These are phyloP conservation scores for Vitellaria paradoxa DNA, from an alignment of 179 eudicot species.

Conservation along the genomic window DNA sequence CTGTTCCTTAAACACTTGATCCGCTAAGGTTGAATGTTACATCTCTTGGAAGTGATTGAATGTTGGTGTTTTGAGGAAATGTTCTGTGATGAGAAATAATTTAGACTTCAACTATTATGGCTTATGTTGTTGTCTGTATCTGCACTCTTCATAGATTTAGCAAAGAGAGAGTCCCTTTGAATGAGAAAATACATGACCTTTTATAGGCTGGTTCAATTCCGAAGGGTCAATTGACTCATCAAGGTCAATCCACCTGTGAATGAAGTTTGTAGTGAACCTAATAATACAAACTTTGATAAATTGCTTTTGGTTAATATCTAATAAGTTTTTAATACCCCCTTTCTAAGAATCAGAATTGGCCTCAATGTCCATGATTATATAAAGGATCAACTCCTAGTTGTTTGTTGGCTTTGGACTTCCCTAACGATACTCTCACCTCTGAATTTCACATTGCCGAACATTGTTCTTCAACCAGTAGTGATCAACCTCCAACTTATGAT, in stretches of 20 bases:
- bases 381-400: too few species aligned
- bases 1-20: background rate
- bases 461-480: conserved; percentile 1
- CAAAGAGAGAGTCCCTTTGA: background rate
- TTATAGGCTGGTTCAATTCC: background rate
- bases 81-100: background rate
- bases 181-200: background rate
- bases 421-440: background rate
- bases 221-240: background rate
- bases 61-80: background rate
- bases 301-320: background rate
- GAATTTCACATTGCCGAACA: background rate
- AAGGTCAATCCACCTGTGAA: background rate
- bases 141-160: background rate
- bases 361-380: background rate
- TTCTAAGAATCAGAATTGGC: background rate
- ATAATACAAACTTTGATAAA: background rate
- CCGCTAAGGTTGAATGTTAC: background rate
- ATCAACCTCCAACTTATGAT: background rate
- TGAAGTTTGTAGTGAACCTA: background rate
- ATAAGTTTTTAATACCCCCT: background rate
- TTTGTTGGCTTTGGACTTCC: background rate
- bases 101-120: background rate
- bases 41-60: background rate
- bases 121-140: background rate